Evolutionary conservation across 345 rosid species (phyloP), one percentile per base, ranked within the genome.

Genomic region (Adansonia digitata): DNA sequence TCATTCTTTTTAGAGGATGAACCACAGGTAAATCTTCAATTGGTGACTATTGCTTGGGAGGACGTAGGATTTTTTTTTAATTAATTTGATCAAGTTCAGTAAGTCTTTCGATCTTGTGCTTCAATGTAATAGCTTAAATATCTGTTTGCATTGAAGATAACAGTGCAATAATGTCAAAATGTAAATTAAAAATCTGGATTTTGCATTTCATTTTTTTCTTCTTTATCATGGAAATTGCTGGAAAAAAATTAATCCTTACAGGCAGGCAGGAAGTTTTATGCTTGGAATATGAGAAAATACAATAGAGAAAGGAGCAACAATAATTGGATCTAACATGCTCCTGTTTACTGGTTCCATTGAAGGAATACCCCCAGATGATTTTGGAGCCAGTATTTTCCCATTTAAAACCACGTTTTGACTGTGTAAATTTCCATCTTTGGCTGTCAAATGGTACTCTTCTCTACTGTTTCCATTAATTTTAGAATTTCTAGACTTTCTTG

Each of bases 401-500:
- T 93, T 95, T 14, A 91, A 92, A 74, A 88, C 86, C 90, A 95
- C 80, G 9, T 69, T 84, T 81, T 84, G 92, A 86, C 94, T 91
- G 26, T 91, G 97, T 80, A 93, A 72, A 80, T 93, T 56, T 37
- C 93, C 93, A 69, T 93, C 90, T 72, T 90, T 77, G 18, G 92
- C 82, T 57, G 87, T 89, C 45, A 95, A 80, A 82, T 90, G 99
- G 72, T 93, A 95, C 84, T 95, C 97, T 67, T 93, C 93, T 82
- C 98, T 86, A 27, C 71, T 79, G 62, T 37, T 73, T 46, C 75
- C 83, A 85, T 40, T 84, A 52, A 18, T 80, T 6, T 74, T 77
- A 56, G 82, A 51, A 65, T 83, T 61, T 66, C 83, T 55, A 11
- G 75, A 68, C 74, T 79, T 78, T 53, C 39, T 76, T 7, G 84